Evolutionary conservation across 768 basidiomycete species (phyloP).

Genomic region (Glaciozyma antarctica): DNA sequence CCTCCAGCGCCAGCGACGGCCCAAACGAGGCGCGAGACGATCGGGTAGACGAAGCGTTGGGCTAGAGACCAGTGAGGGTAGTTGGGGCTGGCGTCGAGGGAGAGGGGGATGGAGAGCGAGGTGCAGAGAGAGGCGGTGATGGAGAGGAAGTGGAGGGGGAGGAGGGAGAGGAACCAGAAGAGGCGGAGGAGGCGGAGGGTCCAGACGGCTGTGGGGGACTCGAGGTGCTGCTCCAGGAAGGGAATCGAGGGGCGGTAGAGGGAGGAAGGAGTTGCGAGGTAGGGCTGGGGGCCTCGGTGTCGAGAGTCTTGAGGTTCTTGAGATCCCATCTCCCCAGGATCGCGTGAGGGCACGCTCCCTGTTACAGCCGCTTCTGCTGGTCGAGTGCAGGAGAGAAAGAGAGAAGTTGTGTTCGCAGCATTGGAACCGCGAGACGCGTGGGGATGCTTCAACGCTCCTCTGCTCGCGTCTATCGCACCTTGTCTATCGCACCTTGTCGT

Average conservation of each 20-base stretch:
- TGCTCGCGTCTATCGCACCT: too few species aligned
- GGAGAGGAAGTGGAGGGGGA: neutral
- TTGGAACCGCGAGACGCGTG: too few species aligned
- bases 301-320: too few species aligned
- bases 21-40: neutral
- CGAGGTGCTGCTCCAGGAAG: neutral
- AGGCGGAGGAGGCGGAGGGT: neutral
- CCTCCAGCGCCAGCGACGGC: neutral
- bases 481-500: too few species aligned
- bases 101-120: too few species aligned
- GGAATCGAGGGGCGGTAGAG: neutral
- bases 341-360: too few species aligned
- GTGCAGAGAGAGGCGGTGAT: neutral
- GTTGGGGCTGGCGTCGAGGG: neutral
- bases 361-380: too few species aligned
- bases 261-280: neutral
- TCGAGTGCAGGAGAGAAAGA: too few species aligned
- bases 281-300: too few species aligned
- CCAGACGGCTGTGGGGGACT: neutral
- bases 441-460: too few species aligned
- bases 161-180: neutral
- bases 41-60: neutral
- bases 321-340: too few species aligned
- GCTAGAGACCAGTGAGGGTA: neutral
- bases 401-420: too few species aligned